Evolutionary conservation across 352 stramenopile genomes (phyloP).

Genomic region (Globisporangium camurandrum): DNA sequence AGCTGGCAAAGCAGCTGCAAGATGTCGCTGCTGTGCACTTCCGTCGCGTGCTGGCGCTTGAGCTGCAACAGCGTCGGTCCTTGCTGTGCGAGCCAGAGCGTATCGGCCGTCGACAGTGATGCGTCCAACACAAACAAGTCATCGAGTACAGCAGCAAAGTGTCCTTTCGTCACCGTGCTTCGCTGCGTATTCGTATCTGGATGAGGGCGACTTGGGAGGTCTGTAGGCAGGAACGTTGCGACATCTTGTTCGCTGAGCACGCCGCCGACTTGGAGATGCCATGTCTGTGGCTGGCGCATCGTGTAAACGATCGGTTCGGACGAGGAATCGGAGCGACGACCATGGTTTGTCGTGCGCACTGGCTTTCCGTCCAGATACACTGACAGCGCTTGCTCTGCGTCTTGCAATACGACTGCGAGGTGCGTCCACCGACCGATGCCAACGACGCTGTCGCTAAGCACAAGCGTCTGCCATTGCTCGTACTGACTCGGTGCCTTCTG

Average conservation of each 20-base stretch:
- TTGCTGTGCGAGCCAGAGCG: constrained; percentile 15
- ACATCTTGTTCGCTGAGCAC: constrained; percentile 3
- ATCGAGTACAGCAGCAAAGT: constrained; percentile 16
- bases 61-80: constrained; percentile 31
- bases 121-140: constrained; percentile 19
- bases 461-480: constrained; percentile 1
- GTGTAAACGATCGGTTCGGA: neutral
- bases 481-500: neutral
- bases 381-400: neutral
- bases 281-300: neutral
- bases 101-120: constrained; percentile 6
- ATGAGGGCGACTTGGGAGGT: no score
- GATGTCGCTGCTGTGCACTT: constrained; percentile 22
- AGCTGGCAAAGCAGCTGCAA: constrained; percentile 31
- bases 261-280: constrained; percentile 1
- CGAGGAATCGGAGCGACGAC: no score
- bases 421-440: constrained; percentile 6
- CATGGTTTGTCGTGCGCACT: neutral
- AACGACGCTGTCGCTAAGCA: neutral
- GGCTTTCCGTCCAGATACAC: constrained; percentile 2
- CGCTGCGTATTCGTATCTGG: no score
- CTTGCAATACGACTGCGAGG: neutral
- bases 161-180: neutral
- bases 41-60: constrained; percentile 21
- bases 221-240: neutral